phyloP scores from a whole-genome alignment of 805 yeast genomes.

The Barnettozyma siamensis region DNA sequence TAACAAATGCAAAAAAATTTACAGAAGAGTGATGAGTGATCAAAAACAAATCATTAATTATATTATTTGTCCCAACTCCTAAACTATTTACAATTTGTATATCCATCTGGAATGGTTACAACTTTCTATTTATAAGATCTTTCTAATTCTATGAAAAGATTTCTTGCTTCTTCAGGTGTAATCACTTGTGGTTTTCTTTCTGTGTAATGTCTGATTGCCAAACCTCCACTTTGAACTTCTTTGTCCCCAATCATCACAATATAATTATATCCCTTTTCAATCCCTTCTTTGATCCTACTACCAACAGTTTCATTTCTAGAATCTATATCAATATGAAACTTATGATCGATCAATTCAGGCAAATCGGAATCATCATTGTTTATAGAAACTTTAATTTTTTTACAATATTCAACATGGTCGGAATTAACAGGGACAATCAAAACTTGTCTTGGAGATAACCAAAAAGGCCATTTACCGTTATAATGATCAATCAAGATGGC shows the following conservation, averaged over 20 bases:
- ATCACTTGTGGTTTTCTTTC: conserved; percentile 39
- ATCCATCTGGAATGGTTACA: too few species aligned
- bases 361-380: conserved; percentile 43
- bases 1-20: not conserved
- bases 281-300: conserved; percentile 72
- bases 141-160: conserved; percentile 52
- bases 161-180: conserved; percentile 45
- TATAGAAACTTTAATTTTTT: conserved; percentile 39
- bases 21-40: not conserved
- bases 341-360: conserved; percentile 50
- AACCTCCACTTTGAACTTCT: conserved; percentile 55
- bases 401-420: conserved; percentile 50
- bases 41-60: too few species aligned
- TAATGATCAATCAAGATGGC: conserved; percentile 88
- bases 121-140: conserved; percentile 30
- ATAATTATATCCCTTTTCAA: conserved; percentile 67
- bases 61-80: too few species aligned
- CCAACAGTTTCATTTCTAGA: conserved; percentile 74
- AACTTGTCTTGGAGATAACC: conserved; percentile 93
- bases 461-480: conserved; percentile 94
- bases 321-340: conserved; percentile 74
- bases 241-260: conserved; percentile 84
- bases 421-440: conserved; percentile 74
- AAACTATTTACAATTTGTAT: too few species aligned
- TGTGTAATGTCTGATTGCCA: conserved; percentile 59